A percentile compares a stretch with the other conserved stretches of the same genome.
Conservation (phyloP, 768 basidiomycete genomes). For the Agaricus blazei region DNA sequence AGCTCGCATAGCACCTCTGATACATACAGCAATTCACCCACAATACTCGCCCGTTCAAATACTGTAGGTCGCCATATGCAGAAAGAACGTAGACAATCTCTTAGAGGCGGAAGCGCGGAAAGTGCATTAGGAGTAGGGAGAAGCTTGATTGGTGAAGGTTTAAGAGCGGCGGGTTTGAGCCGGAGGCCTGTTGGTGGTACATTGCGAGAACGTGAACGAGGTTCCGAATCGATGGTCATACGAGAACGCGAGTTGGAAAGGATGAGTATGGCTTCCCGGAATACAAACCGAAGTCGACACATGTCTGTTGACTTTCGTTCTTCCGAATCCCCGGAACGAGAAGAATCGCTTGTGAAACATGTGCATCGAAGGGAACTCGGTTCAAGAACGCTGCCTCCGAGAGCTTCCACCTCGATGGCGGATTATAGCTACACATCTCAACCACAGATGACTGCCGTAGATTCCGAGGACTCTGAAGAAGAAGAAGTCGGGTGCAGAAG, state of each 20-base stretch:
- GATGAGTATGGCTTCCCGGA: background rate
- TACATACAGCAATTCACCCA: background rate
- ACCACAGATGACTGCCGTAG: background rate
- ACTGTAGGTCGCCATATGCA: constrained; percentile 6
- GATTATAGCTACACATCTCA: constrained; percentile 33
- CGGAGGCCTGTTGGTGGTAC: constrained; percentile 18
- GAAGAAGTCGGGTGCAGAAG: constrained; percentile 3
- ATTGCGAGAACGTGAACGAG: background rate
- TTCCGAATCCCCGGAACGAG: constrained; percentile 14
- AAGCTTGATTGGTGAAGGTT: constrained; percentile 60
- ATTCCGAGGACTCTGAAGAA: constrained; percentile 18
- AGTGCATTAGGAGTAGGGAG: constrained; percentile 49
- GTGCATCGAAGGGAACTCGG: constrained; percentile 8
- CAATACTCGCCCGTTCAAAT: constrained; percentile 4
- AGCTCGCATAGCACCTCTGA: background rate
- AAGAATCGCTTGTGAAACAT: constrained; percentile 17
- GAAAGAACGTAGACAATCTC: constrained; percentile 47
- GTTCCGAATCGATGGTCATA: background rate
- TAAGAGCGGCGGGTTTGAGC: constrained; percentile 67
- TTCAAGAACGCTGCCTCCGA: constrained; percentile 18
- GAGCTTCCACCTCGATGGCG: constrained; percentile 56
- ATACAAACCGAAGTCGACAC: constrained; percentile 8
- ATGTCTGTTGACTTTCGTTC: background rate
- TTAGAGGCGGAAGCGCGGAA: constrained; percentile 68
- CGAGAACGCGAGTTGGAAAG: constrained; percentile 1